Base-by-base conservation (phyloP, 1,284 basidiomycete genomes). In the Ganoderma resinaceum region DNA sequence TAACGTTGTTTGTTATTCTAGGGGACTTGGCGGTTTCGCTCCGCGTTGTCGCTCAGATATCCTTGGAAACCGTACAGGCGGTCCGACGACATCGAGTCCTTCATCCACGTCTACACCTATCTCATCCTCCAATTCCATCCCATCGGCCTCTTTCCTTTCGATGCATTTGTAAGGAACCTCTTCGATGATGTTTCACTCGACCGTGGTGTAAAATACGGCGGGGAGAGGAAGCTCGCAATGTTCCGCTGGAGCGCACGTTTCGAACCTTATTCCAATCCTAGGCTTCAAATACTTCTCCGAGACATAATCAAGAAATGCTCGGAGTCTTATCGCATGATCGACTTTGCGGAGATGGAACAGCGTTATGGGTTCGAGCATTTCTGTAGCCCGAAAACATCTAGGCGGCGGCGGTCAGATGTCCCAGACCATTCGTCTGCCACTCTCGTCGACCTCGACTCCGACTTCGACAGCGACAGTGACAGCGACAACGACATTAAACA, bases 11-110 rank as follows among this genome's bases (percentile, higher is more conserved):
- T 12, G 11, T 16, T 8, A 5, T 2, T 31, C 5, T 49, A 71
- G 72, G 69, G 72, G 0, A 73, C 72, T 1, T 71, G 72, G 72
- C 66, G 62, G 16, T 70, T 66, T 33, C 43, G 55, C 4, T 73
- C 72, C 1, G 69, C 67, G 0, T 14, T 62, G 9, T 16, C 38
- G 7, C 55, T 65, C 9, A 8, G 3, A 18, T 63, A 46, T 35
- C 71, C 69, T 1, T n/a, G 40, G 11, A 70, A 66, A 29, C 65
- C 66, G 0, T 62, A 68, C 58, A 37, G 62, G 18, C 26, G 65
- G 8, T 64, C 66, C 9, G 72, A 73, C 58, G 72, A 73, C n/a
- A 57, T 71, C 11, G 72, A 71, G 52, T 68, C 70, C 0, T 69
- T 70, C 35, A 38, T 69, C 5, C 70, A 71, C n/a, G 49, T 61